These are phyloP conservation scores for Telopea speciosissima DNA, from an alignment of 177 flowering plant species.

Conservation along the genomic window DNA sequence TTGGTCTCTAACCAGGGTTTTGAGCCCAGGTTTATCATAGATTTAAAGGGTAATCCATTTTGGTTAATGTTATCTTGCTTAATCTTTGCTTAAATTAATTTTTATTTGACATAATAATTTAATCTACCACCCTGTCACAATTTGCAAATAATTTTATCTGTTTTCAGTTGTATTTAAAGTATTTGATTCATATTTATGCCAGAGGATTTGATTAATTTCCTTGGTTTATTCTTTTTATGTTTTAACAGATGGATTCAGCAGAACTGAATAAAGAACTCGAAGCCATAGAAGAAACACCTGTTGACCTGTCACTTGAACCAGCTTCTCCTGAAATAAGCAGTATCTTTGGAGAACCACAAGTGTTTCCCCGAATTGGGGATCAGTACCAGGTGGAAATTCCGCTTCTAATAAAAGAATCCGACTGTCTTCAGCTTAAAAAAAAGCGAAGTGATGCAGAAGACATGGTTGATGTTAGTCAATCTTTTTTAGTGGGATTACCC, in stretches of 20 bases:
- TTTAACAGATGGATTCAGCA: conserved; percentile 37
- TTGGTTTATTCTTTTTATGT: neutral
- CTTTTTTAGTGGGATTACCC: conserved; percentile 19
- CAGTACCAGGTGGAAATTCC: conserved; percentile 57
- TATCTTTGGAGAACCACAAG: conserved; percentile 29
- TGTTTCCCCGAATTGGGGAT: conserved; percentile 45
- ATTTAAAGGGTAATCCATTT: neutral
- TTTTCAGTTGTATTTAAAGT: neutral
- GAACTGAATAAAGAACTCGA: conserved; percentile 18
- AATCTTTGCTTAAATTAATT: neutral
- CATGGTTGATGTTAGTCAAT: conserved; percentile 9
- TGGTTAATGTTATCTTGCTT: neutral
- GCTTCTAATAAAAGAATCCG: conserved; percentile 21
- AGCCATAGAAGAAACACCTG: conserved; percentile 17
- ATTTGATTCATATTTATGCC: neutral
- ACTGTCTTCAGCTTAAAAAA: conserved; percentile 8
- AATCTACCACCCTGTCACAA: neutral
- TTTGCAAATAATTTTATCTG: neutral
- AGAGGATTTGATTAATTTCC: too few relatives aligned
- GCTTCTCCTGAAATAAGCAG: conserved; percentile 19
- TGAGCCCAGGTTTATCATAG: neutral
- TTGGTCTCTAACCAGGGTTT: neutral
- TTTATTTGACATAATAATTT: neutral
- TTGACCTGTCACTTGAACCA: conserved; percentile 22
- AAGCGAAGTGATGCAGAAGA: conserved; percentile 1